Base-by-base conservation (phyloP, 208 protist species). In the Crithidia brevicula region DNA sequence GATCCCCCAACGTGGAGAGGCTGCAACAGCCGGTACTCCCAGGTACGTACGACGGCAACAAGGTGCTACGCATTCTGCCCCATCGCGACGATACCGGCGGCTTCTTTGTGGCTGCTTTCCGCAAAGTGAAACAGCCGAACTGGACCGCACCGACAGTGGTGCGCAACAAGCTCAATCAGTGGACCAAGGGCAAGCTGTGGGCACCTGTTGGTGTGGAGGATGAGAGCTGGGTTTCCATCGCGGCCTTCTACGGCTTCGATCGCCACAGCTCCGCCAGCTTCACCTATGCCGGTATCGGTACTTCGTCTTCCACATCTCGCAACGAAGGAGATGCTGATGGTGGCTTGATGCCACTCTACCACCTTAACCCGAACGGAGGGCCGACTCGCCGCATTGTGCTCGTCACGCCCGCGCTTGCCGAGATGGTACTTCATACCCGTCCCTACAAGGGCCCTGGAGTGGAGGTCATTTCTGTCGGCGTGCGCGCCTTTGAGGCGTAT, bases 361-460 rank as follows among this genome's bases (percentile, higher is more conserved):
- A 97, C 57, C 74, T 94, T 57, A 97, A 95, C 58, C 86, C 92
- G 7, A 81, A 93, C 72, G 92, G 89, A 31, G 78, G 77, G 5
- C 77, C 86, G 1, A 62, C 63, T 20, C 82, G 88, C 15, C 89
- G 92, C 50, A 95, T 97, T 56, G 86, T 93, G n/a, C 76, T 97
- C 45, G 67, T 75, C n/a, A 97, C 89, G 15, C 72, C 59, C 16
- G 89, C 79, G 31, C 57, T 88, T 6, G 88, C 84, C 1, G 62
- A 83, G 23, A 83, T 91, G 79, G 59, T 97, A 18, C 85, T 95
- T 61, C 66, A 75, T 36, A 91, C 82, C 1, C 74, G 75, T 10
- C 89, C 88, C 5, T 97, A 91, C 82, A 97, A 97, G 67, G 92
- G 92, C 4, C 92, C 92, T 33, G 92, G 92, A 10, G 85, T 97